Evolutionary conservation across 202 grass and related monocot species (phyloP).

Genomic region (Sporobolus alterniflorus): DNA sequence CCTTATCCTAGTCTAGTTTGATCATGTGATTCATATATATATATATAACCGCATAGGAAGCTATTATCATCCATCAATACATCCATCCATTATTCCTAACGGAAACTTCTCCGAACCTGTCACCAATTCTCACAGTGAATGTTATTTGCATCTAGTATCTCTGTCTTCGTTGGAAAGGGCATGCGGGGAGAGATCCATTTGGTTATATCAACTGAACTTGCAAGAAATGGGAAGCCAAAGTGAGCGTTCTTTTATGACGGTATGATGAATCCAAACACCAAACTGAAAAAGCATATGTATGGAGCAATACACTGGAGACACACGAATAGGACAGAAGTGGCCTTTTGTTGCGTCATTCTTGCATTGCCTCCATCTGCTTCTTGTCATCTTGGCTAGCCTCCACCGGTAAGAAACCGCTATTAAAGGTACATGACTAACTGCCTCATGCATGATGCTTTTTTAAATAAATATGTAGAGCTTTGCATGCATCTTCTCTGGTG

Average conservation of each 20-base stretch:
- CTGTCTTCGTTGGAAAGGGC: neutral
- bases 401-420: conserved; percentile 2
- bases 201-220: neutral
- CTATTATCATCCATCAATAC: no score
- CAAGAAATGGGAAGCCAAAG: neutral
- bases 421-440: neutral
- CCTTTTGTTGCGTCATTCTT: conserved; percentile 21
- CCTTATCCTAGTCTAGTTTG: no score
- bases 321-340: neutral
- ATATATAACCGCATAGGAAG: no score
- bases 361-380: no score
- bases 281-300: neutral
- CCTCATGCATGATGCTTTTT: neutral
- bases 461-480: neutral
- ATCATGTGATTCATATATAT: no score
- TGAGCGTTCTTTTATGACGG: no score
- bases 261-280: neutral
- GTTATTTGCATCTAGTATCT: neutral
- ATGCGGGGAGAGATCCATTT: neutral
- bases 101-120: conserved; percentile 16
- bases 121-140: neutral
- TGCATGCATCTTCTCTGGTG: conserved; percentile 19
- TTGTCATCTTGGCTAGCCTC: neutral
- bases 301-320: neutral
- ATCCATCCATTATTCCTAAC: no score